Evolutionary conservation across 192 early-diverging fungal genomes (phyloP).

Genomic region (Linnemannia zychae): DNA sequence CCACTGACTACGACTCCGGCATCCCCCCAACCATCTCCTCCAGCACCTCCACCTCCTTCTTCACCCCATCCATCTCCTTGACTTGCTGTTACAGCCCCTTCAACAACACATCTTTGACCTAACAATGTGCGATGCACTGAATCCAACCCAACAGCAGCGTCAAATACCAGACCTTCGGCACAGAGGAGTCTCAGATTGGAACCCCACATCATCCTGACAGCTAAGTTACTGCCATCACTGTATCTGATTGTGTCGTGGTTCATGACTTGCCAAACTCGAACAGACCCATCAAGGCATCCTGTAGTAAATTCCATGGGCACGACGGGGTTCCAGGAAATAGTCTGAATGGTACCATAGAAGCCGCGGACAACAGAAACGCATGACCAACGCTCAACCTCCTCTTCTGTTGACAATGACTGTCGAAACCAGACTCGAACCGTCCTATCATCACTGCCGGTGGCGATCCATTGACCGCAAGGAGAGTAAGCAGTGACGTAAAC

Average conservation of each 20-base stretch:
- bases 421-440: not conserved
- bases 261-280: not conserved
- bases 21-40: not conserved
- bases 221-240: not conserved
- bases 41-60: not conserved
- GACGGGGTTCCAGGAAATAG: not conserved
- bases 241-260: not conserved
- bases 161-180: not conserved
- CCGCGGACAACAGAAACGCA: not conserved
- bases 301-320: not conserved
- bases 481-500: not conserved
- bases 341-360: not conserved
- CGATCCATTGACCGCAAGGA: not conserved
- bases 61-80: not conserved
- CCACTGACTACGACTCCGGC: too few species aligned
- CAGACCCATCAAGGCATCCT: not conserved
- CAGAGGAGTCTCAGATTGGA: not conserved
- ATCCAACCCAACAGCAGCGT: not conserved
- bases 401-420: not conserved
- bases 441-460: not conserved
- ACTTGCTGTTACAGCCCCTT: too few species aligned
- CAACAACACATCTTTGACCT: not conserved
- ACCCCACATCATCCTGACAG: not conserved
- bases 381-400: not conserved
- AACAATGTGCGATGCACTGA: not conserved